phyloP scores from a whole-genome alignment of 495 filamentous ascomycete genomes.

The Bacidia gigantensis region DNA sequence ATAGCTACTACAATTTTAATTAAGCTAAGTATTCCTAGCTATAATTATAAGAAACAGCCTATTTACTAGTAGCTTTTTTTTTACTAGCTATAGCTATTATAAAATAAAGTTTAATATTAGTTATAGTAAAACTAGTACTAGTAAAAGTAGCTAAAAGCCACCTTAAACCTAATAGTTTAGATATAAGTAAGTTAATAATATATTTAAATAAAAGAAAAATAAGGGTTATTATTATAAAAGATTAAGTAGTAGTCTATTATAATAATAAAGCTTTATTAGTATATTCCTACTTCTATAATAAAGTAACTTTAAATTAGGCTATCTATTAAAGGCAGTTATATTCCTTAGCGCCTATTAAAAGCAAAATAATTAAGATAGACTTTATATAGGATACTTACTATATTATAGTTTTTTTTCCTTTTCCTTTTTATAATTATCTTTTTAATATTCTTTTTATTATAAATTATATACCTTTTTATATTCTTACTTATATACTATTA shows the following conservation, averaged over 20 bases:
- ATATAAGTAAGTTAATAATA: background rate
- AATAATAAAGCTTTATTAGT: no score
- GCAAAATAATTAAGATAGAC: background rate
- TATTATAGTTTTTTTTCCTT: background rate
- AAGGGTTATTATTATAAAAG: no score
- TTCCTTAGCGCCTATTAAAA: background rate
- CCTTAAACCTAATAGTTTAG: no score
- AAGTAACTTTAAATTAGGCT: background rate
- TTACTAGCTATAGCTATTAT: conserved; percentile 1
- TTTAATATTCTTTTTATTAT: background rate
- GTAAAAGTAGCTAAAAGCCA: no score
- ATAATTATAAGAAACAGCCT: background rate
- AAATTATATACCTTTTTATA: background rate
- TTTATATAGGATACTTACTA: background rate
- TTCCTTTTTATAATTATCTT: background rate
- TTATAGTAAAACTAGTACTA: background rate
- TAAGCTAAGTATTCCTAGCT: background rate
- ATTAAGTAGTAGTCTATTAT: no score
- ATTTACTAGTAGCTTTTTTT: background rate
- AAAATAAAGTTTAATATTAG: background rate
- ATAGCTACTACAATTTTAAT: background rate
- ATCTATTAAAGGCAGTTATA: background rate
- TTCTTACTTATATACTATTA: background rate
- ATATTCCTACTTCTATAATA: background rate
- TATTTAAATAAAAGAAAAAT: no score